phyloP scores from a whole-genome alignment of 805 yeast species.

The Kurtzmaniella cleridarum region DNA sequence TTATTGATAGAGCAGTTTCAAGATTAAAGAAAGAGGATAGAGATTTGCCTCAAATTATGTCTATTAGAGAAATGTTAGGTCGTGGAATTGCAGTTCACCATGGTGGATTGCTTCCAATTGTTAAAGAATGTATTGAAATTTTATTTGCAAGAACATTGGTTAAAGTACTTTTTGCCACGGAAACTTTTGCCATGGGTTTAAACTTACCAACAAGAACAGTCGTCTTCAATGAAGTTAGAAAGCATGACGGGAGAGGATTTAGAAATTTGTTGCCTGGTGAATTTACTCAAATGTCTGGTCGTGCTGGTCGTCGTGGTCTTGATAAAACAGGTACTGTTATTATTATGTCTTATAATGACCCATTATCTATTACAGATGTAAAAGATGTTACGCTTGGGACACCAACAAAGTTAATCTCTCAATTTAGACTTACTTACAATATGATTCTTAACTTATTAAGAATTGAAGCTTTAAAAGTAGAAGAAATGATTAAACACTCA shows the following conservation, averaged over 20 bases:
- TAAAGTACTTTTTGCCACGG: conserved; percentile 92
- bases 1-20: conserved; percentile 82
- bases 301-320: conserved; percentile 97
- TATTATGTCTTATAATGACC: conserved; percentile 75
- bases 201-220: conserved; percentile 96
- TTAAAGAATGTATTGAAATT: conserved; percentile 89
- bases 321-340: conserved; percentile 94
- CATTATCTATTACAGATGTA: conserved; percentile 52
- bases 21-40: conserved; percentile 89
- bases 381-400: conserved; percentile 82
- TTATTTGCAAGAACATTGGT: conserved; percentile 81
- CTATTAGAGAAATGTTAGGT: conserved; percentile 73
- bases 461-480: conserved; percentile 93
- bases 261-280: conserved; percentile 90
- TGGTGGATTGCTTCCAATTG: conserved; percentile 89
- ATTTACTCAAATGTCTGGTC: conserved; percentile 97
- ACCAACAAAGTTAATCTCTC: conserved; percentile 86
- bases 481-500: conserved; percentile 95
- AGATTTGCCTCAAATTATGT: conserved; percentile 84
- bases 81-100: conserved; percentile 96
- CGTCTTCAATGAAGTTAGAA: conserved; percentile 76
- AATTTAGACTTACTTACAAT: conserved; percentile 89
- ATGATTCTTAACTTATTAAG: conserved; percentile 90
- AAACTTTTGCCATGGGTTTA: conserved; percentile 98
- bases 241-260: conserved; percentile 84